Percentiles rank a stretch among this genome's conserved stretches.
phyloP scores from a whole-genome alignment of 2,329 filamentous ascomycete species.

The Zopfia rhizophila region DNA sequence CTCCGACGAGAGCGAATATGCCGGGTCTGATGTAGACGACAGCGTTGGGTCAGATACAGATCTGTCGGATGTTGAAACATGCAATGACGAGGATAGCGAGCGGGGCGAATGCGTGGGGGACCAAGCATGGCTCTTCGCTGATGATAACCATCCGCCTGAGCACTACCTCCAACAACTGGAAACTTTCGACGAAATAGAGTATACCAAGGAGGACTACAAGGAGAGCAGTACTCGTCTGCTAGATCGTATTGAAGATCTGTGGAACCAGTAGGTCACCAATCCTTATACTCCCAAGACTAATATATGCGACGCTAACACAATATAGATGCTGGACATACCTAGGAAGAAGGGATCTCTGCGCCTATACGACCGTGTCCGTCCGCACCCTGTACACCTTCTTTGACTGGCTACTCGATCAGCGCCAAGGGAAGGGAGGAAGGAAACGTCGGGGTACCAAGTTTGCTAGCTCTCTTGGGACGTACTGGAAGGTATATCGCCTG shows the following conservation, averaged over 20 bases:
- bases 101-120: too few relatives aligned
- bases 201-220: conserved; percentile 30
- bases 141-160: conserved; percentile 23
- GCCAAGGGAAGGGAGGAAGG: conserved; percentile 16
- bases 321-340: conserved; percentile 27
- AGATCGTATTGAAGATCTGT: conserved; percentile 30
- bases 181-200: conserved; percentile 25
- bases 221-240: conserved; percentile 28
- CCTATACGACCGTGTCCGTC: conserved; percentile 18
- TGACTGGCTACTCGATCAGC: conserved; percentile 24
- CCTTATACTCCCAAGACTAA: conserved; percentile 14
- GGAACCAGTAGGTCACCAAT: conserved; percentile 26
- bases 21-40: conserved; percentile 15
- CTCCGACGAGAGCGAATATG: conserved; percentile 21
- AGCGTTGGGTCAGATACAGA: conserved; percentile 22
- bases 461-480: conserved; percentile 20
- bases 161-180: conserved; percentile 29
- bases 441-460: conserved; percentile 25
- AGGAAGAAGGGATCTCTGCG: conserved; percentile 9
- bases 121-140: conserved; percentile 16
- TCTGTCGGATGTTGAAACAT: conserved; percentile 17
- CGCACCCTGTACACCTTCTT: conserved; percentile 27
- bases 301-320: conserved; percentile 15
- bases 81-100: conserved; percentile 16
- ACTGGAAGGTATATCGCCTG: conserved; percentile 22